phyloP scores from a whole-genome alignment of 768 basidiomycete genomes.

The Podaxis pistillaris region DNA sequence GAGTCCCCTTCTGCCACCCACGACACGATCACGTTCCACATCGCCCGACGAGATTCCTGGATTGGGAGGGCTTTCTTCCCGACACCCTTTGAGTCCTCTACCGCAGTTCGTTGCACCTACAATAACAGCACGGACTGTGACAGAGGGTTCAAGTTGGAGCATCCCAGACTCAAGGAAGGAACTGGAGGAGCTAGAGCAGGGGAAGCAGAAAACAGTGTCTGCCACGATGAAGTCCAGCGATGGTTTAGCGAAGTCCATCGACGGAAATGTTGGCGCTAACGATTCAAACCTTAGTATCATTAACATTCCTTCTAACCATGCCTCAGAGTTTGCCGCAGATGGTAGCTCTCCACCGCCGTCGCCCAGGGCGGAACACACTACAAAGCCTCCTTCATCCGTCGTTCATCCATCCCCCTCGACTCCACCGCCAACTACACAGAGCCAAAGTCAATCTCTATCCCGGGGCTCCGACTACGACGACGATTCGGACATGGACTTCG shows the following conservation, averaged over 20 bases:
- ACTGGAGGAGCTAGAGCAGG: neutral
- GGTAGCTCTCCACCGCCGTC: neutral
- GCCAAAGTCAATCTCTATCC: neutral
- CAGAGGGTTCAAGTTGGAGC: conserved; percentile 2
- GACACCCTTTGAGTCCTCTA: neutral
- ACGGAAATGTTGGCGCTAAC: neutral
- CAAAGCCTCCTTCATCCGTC: neutral
- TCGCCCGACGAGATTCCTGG: conserved; percentile 12
- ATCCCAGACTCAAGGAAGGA: neutral
- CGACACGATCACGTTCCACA: neutral
- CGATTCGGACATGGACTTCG: conserved; percentile 13
- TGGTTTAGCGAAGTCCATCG: neutral
- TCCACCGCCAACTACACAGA: neutral
- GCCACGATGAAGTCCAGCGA: neutral
- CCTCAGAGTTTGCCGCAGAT: neutral
- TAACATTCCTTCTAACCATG: neutral
- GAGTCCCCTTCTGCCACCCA: conserved; percentile 8
- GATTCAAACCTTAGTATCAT: neutral
- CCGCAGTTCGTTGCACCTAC: neutral
- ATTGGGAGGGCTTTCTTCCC: conserved; percentile 7
- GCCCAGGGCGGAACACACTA: neutral
- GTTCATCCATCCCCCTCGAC: neutral
- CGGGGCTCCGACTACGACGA: neutral
- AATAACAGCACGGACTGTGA: neutral
- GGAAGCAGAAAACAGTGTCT: neutral